phyloP scores from a whole-genome alignment of 2,329 filamentous ascomycete genomes.

The Aplosporella prunicola region DNA sequence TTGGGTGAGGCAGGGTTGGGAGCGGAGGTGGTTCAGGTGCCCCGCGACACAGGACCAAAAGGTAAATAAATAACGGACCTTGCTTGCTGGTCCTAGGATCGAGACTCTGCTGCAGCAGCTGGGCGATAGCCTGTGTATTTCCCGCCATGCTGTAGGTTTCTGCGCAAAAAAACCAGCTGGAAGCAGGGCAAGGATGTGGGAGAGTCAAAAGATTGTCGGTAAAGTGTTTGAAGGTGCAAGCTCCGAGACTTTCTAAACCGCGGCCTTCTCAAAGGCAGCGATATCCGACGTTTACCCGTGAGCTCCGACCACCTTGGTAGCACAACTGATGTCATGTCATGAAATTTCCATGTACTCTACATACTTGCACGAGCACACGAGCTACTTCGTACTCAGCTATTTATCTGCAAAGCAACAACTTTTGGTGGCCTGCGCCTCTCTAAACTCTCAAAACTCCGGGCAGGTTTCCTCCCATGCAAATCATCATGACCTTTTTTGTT shows the following conservation, averaged over 20 bases:
- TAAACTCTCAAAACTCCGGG: too few species aligned
- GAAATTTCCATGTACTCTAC: neutral
- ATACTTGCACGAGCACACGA: too few species aligned
- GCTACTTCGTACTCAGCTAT: too few species aligned
- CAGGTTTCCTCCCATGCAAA: too few species aligned
- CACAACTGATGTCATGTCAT: neutral
- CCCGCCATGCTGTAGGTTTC: conserved; percentile 43
- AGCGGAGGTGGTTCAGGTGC: conserved; percentile 6
- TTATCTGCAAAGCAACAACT: too few species aligned
- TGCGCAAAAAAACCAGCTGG: conserved; percentile 3
- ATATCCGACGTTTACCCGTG: conserved; percentile 1
- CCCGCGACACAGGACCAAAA: conserved; percentile 11
- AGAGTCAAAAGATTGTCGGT: neutral
- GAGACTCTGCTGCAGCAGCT: conserved; percentile 83
- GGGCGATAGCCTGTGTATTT: conserved; percentile 56
- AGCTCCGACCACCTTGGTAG: too few species aligned
- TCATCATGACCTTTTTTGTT: neutral
- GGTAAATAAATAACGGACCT: conserved; percentile 49
- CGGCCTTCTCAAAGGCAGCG: too few species aligned
- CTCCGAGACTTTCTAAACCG: conserved; percentile 10
- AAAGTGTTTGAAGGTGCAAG: conserved; percentile 7
- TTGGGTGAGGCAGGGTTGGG: conserved; percentile 2
- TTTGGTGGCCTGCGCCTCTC: neutral
- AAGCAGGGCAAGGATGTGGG: neutral
- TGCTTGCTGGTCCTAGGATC: conserved; percentile 81